phyloP scores from a whole-genome alignment of 1,284 basidiomycete genomes.

The Tilletiopsis washingtonensis region DNA sequence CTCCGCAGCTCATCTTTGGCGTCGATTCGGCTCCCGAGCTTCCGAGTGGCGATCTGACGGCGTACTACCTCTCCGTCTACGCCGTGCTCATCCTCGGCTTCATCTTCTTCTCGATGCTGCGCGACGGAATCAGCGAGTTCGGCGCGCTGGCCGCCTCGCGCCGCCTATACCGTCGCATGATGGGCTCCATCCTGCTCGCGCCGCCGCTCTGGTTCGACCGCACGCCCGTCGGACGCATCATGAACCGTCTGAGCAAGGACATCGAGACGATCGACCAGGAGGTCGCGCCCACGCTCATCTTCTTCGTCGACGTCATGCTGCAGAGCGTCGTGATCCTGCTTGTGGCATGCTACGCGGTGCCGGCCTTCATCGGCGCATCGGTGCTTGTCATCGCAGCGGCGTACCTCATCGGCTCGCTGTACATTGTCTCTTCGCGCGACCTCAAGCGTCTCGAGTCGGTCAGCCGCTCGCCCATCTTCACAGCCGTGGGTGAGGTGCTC shows the following conservation, averaged over 20 bases:
- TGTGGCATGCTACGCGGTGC: constrained; percentile 43
- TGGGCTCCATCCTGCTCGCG: constrained; percentile 79
- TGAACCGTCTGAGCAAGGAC: constrained; percentile 45
- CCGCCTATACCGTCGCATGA: constrained; percentile 51
- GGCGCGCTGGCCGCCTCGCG: constrained; percentile 37
- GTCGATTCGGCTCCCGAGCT: too few species aligned
- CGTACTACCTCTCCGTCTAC: constrained; percentile 40
- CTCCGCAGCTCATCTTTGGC: too few species aligned
- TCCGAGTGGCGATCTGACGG: constrained; percentile 21
- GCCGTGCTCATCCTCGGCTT: constrained; percentile 23
- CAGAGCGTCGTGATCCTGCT: constrained; percentile 24
- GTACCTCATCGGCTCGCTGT: constrained; percentile 40
- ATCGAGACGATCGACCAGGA: constrained; percentile 47
- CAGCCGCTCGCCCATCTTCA: constrained; percentile 44
- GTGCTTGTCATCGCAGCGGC: constrained; percentile 33
- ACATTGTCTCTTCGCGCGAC: constrained; percentile 43
- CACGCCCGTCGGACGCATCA: constrained; percentile 44
- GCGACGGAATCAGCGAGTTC: constrained; percentile 30
- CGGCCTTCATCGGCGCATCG: constrained; percentile 27
- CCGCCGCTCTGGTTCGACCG: constrained; percentile 48
- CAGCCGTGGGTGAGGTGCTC: constrained; percentile 57
- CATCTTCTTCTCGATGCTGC: constrained; percentile 28
- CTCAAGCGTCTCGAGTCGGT: constrained; percentile 46
- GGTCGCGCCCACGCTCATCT: constrained; percentile 17
- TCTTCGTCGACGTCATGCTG: constrained; percentile 20